Evolutionary conservation across 2,329 filamentous ascomycete genomes (phyloP).

Genomic region (Aspergillus floridensis): DNA sequence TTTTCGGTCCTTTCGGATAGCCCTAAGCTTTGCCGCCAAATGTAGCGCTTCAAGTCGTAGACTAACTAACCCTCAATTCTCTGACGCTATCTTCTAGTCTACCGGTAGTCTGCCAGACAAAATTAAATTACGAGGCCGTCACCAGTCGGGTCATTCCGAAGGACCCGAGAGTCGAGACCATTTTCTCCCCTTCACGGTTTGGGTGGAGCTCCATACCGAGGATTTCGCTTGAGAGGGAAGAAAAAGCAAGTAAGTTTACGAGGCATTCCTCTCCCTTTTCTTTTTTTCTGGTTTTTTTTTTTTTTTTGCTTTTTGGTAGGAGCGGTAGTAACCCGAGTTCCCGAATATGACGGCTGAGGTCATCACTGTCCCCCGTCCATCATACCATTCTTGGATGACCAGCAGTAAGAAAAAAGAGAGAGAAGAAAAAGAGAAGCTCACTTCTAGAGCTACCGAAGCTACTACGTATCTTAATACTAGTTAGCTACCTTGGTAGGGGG

Average conservation of each 20-base stretch:
- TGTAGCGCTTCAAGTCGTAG: not conserved
- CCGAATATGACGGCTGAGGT: not conserved
- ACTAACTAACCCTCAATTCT: too few species aligned
- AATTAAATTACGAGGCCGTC: not conserved
- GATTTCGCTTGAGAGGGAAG: not conserved
- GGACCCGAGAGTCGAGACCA: not conserved
- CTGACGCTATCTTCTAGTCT: not conserved
- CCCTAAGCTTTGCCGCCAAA: not conserved
- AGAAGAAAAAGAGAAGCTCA: too few species aligned
- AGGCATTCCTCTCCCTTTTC: not conserved
- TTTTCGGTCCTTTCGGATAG: not conserved
- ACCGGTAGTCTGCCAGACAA: not conserved
- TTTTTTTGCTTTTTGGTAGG: too few species aligned
- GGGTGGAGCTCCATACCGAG: not conserved
- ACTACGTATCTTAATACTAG: too few species aligned
- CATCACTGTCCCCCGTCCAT: not conserved
- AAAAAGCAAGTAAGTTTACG: not conserved
- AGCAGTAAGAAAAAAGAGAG: not conserved
- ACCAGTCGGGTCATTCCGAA: not conserved
- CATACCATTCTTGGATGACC: not conserved
- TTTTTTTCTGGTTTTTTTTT: too few species aligned
- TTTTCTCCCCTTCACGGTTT: not conserved
- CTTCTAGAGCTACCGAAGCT: too few species aligned
- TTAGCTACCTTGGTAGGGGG: too few species aligned
- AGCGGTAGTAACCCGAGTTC: not conserved